Evolutionary conservation across 805 yeast genomes (phyloP).

Genomic region (Kregervanrija pseudodelftensis): DNA sequence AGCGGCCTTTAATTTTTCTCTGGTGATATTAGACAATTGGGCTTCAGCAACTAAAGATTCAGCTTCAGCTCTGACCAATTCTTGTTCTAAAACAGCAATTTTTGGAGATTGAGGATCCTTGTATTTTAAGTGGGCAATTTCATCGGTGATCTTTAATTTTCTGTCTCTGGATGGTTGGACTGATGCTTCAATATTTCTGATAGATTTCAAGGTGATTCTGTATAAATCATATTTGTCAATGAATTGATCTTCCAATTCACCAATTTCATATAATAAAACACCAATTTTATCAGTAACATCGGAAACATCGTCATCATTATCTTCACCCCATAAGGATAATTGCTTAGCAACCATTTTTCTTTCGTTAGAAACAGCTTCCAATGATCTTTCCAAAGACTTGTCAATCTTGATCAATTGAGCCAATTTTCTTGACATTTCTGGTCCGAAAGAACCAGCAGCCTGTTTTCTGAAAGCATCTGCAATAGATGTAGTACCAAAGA

Average conservation of each 20-base stretch:
- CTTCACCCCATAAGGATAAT: conserved; percentile 96
- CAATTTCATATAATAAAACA: conserved; percentile 89
- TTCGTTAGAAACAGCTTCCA: conserved; percentile 89
- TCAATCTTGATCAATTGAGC: conserved; percentile 92
- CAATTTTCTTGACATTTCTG: conserved; percentile 88
- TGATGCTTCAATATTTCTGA: conserved; percentile 94
- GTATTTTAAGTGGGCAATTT: conserved; percentile 95
- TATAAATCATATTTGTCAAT: conserved; percentile 98
- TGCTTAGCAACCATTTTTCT: conserved; percentile 96
- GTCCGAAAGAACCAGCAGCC: conserved; percentile 90
- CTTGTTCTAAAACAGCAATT: conserved; percentile 93
- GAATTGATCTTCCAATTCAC: conserved; percentile 97
- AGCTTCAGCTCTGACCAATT: conserved; percentile 97
- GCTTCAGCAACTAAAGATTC: conserved; percentile 99
- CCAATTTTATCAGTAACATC: conserved; percentile 97
- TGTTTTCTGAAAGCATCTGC: conserved; percentile 67
- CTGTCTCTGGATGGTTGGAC: conserved; percentile 98
- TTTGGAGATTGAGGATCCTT: conserved; percentile 98
- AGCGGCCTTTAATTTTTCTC: conserved; percentile 96
- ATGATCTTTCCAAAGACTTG: conserved; percentile 89
- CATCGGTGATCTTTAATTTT: conserved; percentile 94
- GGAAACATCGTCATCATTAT: conserved; percentile 92
- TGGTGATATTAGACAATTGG: conserved; percentile 94
- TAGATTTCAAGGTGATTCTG: conserved; percentile 88
- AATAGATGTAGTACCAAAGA: conserved; percentile 69